Percentiles rank a stretch among this genome's conserved stretches.
Conservation (phyloP, 768 basidiomycete genomes). For the Amanita polypyramis region DNA sequence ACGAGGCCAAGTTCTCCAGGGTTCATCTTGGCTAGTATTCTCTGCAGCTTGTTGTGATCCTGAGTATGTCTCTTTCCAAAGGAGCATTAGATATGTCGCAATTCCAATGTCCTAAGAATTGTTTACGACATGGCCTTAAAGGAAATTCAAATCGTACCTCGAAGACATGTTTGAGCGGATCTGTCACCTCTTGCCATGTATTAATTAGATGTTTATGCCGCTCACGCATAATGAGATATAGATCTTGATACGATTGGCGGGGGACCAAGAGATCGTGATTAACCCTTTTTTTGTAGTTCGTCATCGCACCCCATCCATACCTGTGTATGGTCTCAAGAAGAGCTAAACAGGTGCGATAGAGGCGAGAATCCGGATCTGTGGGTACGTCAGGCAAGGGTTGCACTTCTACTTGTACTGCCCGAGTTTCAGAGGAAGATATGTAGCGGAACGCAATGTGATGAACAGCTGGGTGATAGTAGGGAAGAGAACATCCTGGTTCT, state of each 20-base stretch:
- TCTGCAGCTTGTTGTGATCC: background rate
- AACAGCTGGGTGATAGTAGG: constrained; percentile 88
- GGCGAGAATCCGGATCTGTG: constrained; percentile 43
- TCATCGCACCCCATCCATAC: constrained; percentile 81
- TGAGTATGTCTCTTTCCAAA: constrained; percentile 74
- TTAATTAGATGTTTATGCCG: constrained; percentile 68
- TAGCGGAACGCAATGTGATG: constrained; percentile 76
- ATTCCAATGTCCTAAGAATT: constrained; percentile 81
- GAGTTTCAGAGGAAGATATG: constrained; percentile 20
- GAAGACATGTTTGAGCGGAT: constrained; percentile 84
- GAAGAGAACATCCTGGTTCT: constrained; percentile 36
- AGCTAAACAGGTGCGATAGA: constrained; percentile 73
- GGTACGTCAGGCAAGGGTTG: constrained; percentile 40
- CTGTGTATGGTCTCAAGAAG: constrained; percentile 77
- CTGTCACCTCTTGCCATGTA: constrained; percentile 74
- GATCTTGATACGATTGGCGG: constrained; percentile 76
- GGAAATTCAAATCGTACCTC: constrained; percentile 38
- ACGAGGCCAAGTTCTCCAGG: constrained; percentile 68
- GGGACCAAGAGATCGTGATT: constrained; percentile 72
- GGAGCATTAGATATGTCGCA: constrained; percentile 82
- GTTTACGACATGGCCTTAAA: background rate
- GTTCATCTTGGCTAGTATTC: constrained; percentile 15
- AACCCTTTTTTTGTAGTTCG: constrained; percentile 81
- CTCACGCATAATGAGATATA: constrained; percentile 82
- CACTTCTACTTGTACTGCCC: constrained; percentile 45